These are phyloP conservation scores for Selaginella tamariscina DNA, from an alignment of 75 land plant genomes.

Conservation along the genomic window DNA sequence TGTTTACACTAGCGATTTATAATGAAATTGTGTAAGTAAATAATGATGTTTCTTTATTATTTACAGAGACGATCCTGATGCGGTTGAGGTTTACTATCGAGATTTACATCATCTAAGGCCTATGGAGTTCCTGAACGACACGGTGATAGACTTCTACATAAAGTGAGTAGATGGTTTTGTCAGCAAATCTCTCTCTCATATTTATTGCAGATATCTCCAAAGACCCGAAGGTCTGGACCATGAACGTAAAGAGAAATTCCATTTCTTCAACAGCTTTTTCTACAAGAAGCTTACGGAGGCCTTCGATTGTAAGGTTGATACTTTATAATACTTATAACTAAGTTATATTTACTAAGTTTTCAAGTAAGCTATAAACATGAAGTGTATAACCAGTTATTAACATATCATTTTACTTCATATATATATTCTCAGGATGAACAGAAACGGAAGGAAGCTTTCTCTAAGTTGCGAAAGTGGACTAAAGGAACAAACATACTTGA, in stretches of 20 bases:
- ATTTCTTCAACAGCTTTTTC: constrained; percentile 86
- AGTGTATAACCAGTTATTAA: no score
- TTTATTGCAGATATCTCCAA: constrained; percentile 50
- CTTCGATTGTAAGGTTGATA: background rate
- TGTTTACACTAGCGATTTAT: background rate
- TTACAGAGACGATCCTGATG: constrained; percentile 31
- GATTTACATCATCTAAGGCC: constrained; percentile 24
- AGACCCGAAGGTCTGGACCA: constrained; percentile 24
- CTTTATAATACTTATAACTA: background rate
- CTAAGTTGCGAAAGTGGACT: constrained; percentile 6
- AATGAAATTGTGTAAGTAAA: background rate
- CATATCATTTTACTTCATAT: no score
- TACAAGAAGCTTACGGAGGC: constrained; percentile 45
- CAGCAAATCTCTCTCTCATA: background rate
- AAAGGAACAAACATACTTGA: constrained; percentile 1
- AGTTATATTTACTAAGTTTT: no score
- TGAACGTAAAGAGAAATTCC: constrained; percentile 26
- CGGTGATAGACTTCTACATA: constrained; percentile 35
- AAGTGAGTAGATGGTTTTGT: constrained; percentile 19
- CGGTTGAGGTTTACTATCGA: constrained; percentile 26
- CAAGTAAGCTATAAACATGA: no score
- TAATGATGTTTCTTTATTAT: background rate
- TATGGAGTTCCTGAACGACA: constrained; percentile 34
- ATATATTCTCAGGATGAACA: no score
- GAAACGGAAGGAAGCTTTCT: background rate